Conservation (phyloP, 2,329 filamentous ascomycete genomes). For the Beauveria bassiana region DNA sequence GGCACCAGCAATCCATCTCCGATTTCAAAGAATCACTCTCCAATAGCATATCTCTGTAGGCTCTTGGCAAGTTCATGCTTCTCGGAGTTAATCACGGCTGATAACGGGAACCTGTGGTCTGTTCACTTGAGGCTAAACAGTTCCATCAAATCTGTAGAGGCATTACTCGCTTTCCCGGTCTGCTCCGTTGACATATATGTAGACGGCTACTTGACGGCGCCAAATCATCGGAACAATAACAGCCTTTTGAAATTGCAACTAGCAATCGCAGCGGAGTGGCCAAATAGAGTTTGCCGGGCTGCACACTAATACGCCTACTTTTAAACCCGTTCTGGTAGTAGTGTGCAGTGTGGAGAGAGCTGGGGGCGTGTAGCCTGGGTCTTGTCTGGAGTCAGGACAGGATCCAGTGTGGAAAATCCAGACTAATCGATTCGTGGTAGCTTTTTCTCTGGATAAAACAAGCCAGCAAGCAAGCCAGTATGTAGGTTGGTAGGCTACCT, state of each 20-base stretch:
- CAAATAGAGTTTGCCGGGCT: slow-evolving; percentile 5
- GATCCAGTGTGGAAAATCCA: neutral
- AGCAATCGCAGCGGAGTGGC: neutral
- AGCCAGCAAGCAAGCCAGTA: neutral
- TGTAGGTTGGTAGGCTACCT: too few relatives aligned
- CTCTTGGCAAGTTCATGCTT: neutral
- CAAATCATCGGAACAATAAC: neutral
- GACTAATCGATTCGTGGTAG: slow-evolving; percentile 4
- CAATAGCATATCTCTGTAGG: neutral
- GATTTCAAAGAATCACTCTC: neutral
- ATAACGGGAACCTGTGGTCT: neutral
- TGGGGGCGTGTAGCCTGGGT: neutral
- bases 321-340: slow-evolving; percentile 1
- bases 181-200: neutral
- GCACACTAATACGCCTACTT: neutral
- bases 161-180: neutral
- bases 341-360: neutral
- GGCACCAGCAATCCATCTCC: neutral
- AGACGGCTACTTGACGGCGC: neutral
- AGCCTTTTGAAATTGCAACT: neutral
- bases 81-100: neutral
- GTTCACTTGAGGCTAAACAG: neutral
- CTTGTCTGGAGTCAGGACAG: neutral
- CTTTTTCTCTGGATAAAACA: neutral
- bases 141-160: neutral